Evolutionary conservation across 2,329 filamentous ascomycete genomes (phyloP).

Genomic region (Arthrobotrys conoides): DNA sequence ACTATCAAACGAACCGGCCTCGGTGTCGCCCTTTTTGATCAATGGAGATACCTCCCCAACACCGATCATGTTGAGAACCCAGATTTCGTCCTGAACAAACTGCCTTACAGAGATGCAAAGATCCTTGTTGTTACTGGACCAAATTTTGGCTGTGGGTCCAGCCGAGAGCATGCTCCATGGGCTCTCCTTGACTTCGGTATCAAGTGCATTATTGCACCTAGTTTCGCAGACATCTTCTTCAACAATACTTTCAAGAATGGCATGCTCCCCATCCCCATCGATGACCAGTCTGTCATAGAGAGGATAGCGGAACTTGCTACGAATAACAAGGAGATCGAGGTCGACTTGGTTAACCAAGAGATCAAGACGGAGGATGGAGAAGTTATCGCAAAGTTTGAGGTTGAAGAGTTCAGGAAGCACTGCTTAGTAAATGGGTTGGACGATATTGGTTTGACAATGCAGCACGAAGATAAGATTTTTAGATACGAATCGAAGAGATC

Average conservation of each 20-base stretch:
- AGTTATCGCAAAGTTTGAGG: conserved; percentile 83
- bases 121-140: conserved; percentile 91
- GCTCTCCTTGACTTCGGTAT: conserved; percentile 97
- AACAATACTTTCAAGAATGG: conserved; percentile 99
- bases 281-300: conserved; percentile 76
- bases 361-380: conserved; percentile 83
- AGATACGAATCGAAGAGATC: conserved; percentile 85
- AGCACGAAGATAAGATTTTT: conserved; percentile 88
- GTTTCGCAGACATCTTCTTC: conserved; percentile 94
- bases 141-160: conserved; percentile 96
- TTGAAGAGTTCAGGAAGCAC: conserved; percentile 94
- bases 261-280: conserved; percentile 89
- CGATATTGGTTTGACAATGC: conserved; percentile 94
- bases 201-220: conserved; percentile 90
- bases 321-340: conserved; percentile 85
- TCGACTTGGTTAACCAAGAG: conserved; percentile 87
- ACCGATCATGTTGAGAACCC: conserved; percentile 77
- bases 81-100: conserved; percentile 89
- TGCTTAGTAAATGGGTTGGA: conserved; percentile 94
- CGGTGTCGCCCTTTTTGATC: conserved; percentile 87
- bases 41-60: conserved; percentile 81
- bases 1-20: conserved; percentile 98
- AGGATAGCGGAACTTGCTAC: conserved; percentile 82
- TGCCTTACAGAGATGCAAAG: conserved; percentile 85
- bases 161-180: conserved; percentile 96